Evolutionary conservation across 73 alveolate species (phyloP).

Genomic region (Symbiodinium pilosum): DNA sequence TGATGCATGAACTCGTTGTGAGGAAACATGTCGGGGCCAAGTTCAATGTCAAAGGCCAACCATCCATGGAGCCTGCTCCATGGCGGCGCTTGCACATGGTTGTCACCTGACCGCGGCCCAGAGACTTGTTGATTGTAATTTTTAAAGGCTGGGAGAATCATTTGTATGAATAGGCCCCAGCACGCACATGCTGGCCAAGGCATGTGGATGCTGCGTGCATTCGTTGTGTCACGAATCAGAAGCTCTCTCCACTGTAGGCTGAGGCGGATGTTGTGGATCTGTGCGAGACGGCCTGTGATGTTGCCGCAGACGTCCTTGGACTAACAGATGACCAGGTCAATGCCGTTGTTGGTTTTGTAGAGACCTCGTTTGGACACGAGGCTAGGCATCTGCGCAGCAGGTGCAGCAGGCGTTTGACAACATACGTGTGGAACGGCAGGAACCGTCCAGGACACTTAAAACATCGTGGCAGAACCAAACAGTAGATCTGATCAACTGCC

Average conservation of each 20-base stretch:
- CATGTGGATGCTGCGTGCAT: background rate
- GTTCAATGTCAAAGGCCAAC: constrained; percentile 73
- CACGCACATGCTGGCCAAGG: constrained; percentile 53
- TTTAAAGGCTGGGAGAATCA: background rate
- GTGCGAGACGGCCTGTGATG: constrained; percentile 77
- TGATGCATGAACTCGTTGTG: too few species aligned
- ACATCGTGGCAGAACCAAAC: background rate
- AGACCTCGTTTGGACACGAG: too few species aligned
- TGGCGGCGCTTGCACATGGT: constrained; percentile 80
- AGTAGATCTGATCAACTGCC: too few species aligned
- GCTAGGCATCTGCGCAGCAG: background rate
- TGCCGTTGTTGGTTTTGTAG: too few species aligned
- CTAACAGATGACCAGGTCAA: constrained; percentile 36
- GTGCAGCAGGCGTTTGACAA: constrained; percentile 54
- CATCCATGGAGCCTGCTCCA: constrained; percentile 40
- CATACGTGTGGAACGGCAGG: constrained; percentile 63
- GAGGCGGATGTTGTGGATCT: constrained; percentile 67
- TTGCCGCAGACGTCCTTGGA: constrained; percentile 47
- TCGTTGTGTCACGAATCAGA: background rate
- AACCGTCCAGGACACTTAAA: constrained; percentile 2
- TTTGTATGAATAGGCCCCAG: constrained; percentile 24
- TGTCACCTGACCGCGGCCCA: constrained; percentile 4
- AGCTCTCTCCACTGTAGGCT: background rate
- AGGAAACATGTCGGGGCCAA: constrained; percentile 71
- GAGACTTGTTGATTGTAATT: background rate